A percentile compares a stretch with the other conserved stretches of the same genome.
Conservation (phyloP, 257 asterid genomes). For the Anisodus acutangulus region DNA sequence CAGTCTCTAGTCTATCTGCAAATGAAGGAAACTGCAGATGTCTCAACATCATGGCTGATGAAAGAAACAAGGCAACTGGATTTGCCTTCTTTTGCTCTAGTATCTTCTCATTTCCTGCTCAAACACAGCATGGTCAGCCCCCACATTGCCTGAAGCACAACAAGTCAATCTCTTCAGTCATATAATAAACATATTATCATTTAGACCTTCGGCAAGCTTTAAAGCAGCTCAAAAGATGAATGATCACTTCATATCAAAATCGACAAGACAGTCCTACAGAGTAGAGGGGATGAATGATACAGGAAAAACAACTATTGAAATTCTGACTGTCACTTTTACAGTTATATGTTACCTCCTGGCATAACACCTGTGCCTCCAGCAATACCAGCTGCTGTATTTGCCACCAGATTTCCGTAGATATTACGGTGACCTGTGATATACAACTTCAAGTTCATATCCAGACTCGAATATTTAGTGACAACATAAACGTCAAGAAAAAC, state of each 20-base stretch:
- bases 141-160: constrained; percentile 72
- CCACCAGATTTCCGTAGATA: constrained; percentile 89
- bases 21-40: constrained; percentile 97
- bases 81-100: constrained; percentile 77
- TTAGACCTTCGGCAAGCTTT: background rate
- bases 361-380: constrained; percentile 99
- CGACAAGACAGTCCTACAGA: background rate
- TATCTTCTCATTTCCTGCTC: constrained; percentile 81
- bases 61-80: constrained; percentile 87
- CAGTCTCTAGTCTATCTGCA: constrained; percentile 85
- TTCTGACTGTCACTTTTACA: constrained; percentile 7
- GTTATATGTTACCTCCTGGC: constrained; percentile 74
- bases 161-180: constrained; percentile 8
- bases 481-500: background rate
- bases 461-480: background rate
- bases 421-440: constrained; percentile 80
- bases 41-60: constrained; percentile 97
- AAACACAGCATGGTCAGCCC: constrained; percentile 88
- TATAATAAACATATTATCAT: background rate
- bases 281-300: background rate
- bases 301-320: background rate
- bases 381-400: constrained; percentile 97
- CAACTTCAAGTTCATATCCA: constrained; percentile 23
- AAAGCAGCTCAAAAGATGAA: constrained; percentile 12
- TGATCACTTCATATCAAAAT: constrained; percentile 19